These are phyloP conservation scores for Didymella keratinophila DNA, from an alignment of 2,329 filamentous ascomycete species.

Conservation along the genomic window DNA sequence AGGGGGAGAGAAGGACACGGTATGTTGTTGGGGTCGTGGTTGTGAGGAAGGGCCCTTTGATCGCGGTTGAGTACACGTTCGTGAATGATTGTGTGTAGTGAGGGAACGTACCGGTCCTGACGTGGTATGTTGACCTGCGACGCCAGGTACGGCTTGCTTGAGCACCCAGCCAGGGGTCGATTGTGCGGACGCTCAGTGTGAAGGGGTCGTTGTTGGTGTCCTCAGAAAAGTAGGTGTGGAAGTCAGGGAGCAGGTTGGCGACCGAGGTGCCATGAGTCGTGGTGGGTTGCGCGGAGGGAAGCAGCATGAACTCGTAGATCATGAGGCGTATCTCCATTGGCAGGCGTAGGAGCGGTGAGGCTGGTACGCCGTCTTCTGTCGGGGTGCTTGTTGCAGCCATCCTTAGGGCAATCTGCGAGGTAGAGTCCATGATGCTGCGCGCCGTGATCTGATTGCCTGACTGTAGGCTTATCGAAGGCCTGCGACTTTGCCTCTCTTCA, in stretches of 20 bases:
- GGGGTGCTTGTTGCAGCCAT: conserved; percentile 11
- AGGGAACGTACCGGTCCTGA: conserved; percentile 42
- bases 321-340: conserved; percentile 57
- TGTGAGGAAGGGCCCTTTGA: conserved; percentile 52
- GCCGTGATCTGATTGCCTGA: background rate
- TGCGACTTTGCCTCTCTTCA: background rate
- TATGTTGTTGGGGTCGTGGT: conserved; percentile 64
- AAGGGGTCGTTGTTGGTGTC: conserved; percentile 43
- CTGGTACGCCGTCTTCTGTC: conserved; percentile 12
- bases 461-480: background rate
- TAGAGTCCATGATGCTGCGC: background rate
- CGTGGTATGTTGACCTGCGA: conserved; percentile 50
- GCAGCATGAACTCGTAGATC: conserved; percentile 56
- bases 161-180: conserved; percentile 50
- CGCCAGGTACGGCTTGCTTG: conserved; percentile 39
- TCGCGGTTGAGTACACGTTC: conserved; percentile 28
- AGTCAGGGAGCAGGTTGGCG: conserved; percentile 49
- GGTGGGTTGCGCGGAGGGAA: conserved; percentile 48
- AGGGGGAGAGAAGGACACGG: conserved; percentile 55
- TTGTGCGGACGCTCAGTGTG: conserved; percentile 54
- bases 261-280: conserved; percentile 41
- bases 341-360: conserved; percentile 53
- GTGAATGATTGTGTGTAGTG: conserved; percentile 6
- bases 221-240: conserved; percentile 52
- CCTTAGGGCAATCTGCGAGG: conserved; percentile 5